Conservation (phyloP, 768 basidiomycete genomes). For the Kwoniella heveanensis region DNA sequence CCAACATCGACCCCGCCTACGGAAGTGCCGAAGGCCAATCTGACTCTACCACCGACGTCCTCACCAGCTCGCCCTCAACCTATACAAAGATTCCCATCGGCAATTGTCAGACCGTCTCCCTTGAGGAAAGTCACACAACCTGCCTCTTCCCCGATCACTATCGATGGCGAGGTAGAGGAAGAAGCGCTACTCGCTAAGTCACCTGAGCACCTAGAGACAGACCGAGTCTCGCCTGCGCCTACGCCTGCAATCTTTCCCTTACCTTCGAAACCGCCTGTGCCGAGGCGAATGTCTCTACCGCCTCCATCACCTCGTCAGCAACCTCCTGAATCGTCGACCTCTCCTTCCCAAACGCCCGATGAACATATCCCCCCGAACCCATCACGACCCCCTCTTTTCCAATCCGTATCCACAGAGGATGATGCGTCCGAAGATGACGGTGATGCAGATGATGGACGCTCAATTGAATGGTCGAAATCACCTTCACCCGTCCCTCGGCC, state of each 20-base stretch:
- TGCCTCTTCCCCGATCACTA: slow-evolving; percentile 20
- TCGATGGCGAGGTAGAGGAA: slow-evolving; percentile 6
- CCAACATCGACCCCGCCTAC: too few relatives aligned
- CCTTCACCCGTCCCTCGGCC: slow-evolving; percentile 55
- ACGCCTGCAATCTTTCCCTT: not conserved
- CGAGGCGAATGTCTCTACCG: not conserved
- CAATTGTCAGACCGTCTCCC: slow-evolving; percentile 20
- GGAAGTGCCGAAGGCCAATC: too few relatives aligned
- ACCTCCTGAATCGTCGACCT: not conserved
- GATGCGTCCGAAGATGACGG: slow-evolving; percentile 21
- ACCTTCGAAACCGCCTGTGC: not conserved
- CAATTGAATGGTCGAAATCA: slow-evolving; percentile 58
- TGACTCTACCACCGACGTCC: not conserved
- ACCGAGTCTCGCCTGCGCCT: not conserved
- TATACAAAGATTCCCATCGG: slow-evolving; percentile 10
- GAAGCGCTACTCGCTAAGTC: not conserved
- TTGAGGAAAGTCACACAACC: slow-evolving; percentile 21
- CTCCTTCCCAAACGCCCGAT: not conserved
- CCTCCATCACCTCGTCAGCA: not conserved
- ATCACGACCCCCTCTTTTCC: not conserved
- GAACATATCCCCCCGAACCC: not conserved
- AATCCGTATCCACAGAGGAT: slow-evolving; percentile 25
- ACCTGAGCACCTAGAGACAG: not conserved
- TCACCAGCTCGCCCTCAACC: not conserved
- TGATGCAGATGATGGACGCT: slow-evolving; percentile 44